Base-by-base conservation (phyloP, 495 filamentous ascomycete genomes). In the Podospora tetraspora region DNA sequence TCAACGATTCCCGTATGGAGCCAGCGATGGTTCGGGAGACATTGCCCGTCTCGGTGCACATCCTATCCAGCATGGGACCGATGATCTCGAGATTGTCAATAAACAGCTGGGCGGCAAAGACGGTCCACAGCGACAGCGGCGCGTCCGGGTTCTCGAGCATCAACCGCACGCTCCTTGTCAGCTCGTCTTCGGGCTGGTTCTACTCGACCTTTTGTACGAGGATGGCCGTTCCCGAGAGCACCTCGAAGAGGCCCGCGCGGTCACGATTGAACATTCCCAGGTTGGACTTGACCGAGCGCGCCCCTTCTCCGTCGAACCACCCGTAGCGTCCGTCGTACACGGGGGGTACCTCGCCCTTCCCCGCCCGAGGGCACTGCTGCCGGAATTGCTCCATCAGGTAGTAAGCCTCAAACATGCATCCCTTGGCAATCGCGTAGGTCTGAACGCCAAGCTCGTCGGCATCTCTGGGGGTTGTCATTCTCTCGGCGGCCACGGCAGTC, bases 121-220 rank as follows among this genome's bases (percentile, higher is more conserved):
- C 62, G 11, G 34, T n/a, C 62, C 62, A 63, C 21, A 63, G 25
- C 62, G 62, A 22, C 1, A 56, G 12, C 9, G 62, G 62, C 7
- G 16, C 24, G n/a, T 29, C 30, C 13, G 32, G 29, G 24, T 63
- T 32, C 32, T n/a, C 3, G 9, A 63, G 19, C 21, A 63, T 56
- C 27, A 63, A 21, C 32, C 62, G 29, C 19, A 63, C 62, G 32
- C 62, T 22, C n/a, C 62, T 32, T 7, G 62, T 63, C 19, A 63
- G 62, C 62, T 63, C 62, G 32, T 63, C 62, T 19, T 63, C 19
- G 62, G 34, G 32, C 6, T 63, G 34, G 62, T 63, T 56, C 62
- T 34, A 63, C 32, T 63, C 27, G 29, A 63, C 27, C 62, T 52
- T 63, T n/a, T 52, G 29, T 19, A 22, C 62, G 19, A 63, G 32